Evolutionary conservation across 2,329 filamentous ascomycete species (phyloP).

Genomic region (Blumeriella jaapii): DNA sequence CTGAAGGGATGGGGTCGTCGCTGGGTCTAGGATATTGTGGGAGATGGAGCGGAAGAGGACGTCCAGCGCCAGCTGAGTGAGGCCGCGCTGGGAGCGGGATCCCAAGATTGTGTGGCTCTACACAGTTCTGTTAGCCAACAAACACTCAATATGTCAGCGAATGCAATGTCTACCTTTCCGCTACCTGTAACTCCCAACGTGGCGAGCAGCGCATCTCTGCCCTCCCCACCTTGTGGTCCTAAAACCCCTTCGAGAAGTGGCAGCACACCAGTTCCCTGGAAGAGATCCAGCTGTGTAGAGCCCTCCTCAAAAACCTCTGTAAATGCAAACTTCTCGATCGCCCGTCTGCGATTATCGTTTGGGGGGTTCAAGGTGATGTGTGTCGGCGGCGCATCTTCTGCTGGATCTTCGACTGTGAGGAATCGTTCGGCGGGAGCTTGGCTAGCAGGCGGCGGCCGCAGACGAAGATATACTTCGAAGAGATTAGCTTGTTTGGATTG

Average conservation of each 20-base stretch:
- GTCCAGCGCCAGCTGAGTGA: conserved; percentile 87
- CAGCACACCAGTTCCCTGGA: conserved; percentile 66
- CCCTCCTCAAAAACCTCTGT: conserved; percentile 87
- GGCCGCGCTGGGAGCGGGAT: conserved; percentile 70
- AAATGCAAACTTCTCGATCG: conserved; percentile 88
- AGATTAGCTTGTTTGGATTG: conserved; percentile 43
- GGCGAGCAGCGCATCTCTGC: conserved; percentile 79
- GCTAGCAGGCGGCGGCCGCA: conserved; percentile 50
- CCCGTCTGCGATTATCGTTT: conserved; percentile 70
- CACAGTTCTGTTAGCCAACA: conserved; percentile 2
- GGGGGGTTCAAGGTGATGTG: conserved; percentile 72
- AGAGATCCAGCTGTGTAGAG: conserved; percentile 74
- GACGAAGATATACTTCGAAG: conserved; percentile 83
- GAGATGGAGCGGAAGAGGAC: conserved; percentile 76
- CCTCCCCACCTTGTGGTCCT: conserved; percentile 58
- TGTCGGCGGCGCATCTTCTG: conserved; percentile 39
- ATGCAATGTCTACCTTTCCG: conserved; percentile 74
- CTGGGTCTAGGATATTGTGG: conserved; percentile 54
- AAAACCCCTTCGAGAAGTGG: conserved; percentile 73
- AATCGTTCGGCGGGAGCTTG: conserved; percentile 49
- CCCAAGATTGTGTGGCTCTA: conserved; percentile 95
- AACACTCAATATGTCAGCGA: not conserved
- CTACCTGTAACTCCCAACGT: conserved; percentile 92
- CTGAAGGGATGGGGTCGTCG: conserved; percentile 48
- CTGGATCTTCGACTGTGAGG: conserved; percentile 59